Percentiles rank a stretch among this genome's conserved stretches.
Evolutionary conservation across 352 stramenopile species (phyloP).

Genomic region (Phytophthora parvispora): DNA sequence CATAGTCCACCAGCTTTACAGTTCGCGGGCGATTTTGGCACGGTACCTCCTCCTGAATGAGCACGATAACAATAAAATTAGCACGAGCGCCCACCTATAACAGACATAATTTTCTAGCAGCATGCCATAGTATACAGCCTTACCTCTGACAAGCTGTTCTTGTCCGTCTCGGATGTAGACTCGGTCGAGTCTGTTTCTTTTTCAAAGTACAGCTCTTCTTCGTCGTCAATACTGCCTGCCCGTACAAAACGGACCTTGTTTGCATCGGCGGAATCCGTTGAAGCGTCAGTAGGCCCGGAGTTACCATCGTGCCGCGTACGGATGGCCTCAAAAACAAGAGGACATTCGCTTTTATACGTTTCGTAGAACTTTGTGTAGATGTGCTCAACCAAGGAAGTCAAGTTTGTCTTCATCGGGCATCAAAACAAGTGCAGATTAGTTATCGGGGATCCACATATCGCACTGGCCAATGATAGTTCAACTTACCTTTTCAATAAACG

Average conservation of each 20-base stretch:
- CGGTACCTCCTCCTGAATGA: constrained; percentile 51
- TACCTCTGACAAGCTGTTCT: constrained; percentile 62
- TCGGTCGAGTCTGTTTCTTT: constrained; percentile 66
- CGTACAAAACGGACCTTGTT: constrained; percentile 69
- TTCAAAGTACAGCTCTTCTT: constrained; percentile 87
- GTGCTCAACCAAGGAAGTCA: constrained; percentile 78
- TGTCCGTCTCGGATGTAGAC: constrained; percentile 44
- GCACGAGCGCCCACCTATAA: background rate
- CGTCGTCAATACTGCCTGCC: constrained; percentile 64
- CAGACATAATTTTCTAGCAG: background rate
- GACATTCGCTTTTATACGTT: constrained; percentile 74
- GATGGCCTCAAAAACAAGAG: constrained; percentile 81
- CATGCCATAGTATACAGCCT: background rate
- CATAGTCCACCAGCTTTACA: constrained; percentile 79
- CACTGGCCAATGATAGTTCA: background rate
- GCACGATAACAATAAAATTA: constrained; percentile 11
- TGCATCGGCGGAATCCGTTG: constrained; percentile 27
- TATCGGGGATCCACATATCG: background rate
- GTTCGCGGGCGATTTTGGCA: constrained; percentile 52
- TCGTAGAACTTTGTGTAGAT: constrained; percentile 87
- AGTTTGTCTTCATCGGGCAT: constrained; percentile 55
- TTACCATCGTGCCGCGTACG: constrained; percentile 64
- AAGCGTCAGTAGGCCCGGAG: constrained; percentile 35
- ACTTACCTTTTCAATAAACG: constrained; percentile 81
- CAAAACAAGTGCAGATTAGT: background rate